Base-by-base conservation (phyloP, 257 asterid species). In the Cordia subcordata region DNA sequence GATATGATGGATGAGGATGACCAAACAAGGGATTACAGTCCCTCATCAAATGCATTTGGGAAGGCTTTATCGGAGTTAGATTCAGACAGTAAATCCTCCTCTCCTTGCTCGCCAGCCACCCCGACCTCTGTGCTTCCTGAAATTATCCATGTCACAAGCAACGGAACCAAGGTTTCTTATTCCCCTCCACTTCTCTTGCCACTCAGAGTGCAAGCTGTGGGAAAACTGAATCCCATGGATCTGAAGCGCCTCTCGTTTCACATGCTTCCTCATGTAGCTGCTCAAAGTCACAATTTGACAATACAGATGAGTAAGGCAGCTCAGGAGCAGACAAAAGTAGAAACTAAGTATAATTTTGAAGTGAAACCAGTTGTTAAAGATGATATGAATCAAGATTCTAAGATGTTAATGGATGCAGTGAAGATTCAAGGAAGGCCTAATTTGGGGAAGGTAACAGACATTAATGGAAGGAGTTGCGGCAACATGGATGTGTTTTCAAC, bases 221-320 rank as follows among this genome's bases (percentile, higher is more conserved):
- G 85, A 47, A 92, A 84, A 66, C 79, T 92, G 42, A 88, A 80
- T 68, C 96, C 96, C 11, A 85, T 84, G 8, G 99, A 88, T 58
- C 11, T 84, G 11, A 86, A 86, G 70, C 93, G 85, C 68, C 83
- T 92, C 35, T 81, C 96, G 0, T 86, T 86, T 56, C 86, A 86
- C 58, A 84, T 86, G 85, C 63, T 81, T 65, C 84, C 95, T 57
- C 87, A 81, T 45, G 71, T 62, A 2, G 74, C 66, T 27, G 61
- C 73, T 37, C 86, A 81, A 32, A 86, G 81, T 60, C 74, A 81
- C 17, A 72, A 68, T 22, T 44, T 33, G 62, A 19, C 50, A 19
- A 32, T 58, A 70, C 83, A 79, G 51, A 40, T 44, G 64, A 75
- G 50, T 21, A 72, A 47, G 35, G 22, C 64, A 59, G 79, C 39